Percentiles rank a stretch among this genome's conserved stretches.
phyloP scores from a whole-genome alignment of 2,329 filamentous ascomycete species.

The Malbranchea cinnamomea region DNA sequence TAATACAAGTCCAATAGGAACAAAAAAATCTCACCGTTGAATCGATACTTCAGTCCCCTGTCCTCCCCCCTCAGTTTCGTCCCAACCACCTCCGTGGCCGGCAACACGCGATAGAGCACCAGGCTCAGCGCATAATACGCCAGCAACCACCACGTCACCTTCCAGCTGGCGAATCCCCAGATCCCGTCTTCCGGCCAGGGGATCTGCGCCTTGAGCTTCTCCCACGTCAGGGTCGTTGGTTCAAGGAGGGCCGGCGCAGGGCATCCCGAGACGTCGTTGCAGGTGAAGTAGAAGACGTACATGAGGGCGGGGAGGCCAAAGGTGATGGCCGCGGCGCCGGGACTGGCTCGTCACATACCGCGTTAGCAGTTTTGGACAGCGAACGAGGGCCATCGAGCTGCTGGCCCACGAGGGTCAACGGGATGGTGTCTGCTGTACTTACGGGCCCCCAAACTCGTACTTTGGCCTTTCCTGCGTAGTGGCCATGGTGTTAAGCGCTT shows the following conservation, averaged over 20 bases:
- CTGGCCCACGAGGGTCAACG: too few species aligned
- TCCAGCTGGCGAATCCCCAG: constrained; percentile 52
- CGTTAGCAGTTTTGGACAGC: background rate
- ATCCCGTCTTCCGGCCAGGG: constrained; percentile 66
- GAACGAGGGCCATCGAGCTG: too few species aligned
- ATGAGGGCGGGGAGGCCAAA: constrained; percentile 66
- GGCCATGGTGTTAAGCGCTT: too few species aligned
- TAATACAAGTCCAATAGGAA: background rate
- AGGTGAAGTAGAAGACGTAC: constrained; percentile 68
- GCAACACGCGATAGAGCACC: constrained; percentile 60
- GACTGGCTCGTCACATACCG: constrained; percentile 1
- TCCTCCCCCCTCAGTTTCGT: constrained; percentile 55
- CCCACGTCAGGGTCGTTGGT: constrained; percentile 55
- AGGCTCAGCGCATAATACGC: constrained; percentile 67
- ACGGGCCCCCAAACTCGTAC: constrained; percentile 6
- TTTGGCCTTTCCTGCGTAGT: constrained; percentile 6
- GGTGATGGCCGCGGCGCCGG: constrained; percentile 39
- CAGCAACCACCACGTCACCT: constrained; percentile 54
- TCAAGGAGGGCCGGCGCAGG: constrained; percentile 67
- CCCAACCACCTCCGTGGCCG: constrained; percentile 57
- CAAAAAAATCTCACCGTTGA: constrained; percentile 54
- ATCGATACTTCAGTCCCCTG: constrained; percentile 58
- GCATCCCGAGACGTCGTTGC: constrained; percentile 87
- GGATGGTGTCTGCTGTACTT: too few species aligned
- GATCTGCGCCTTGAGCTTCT: constrained; percentile 61